Evolutionary conservation across 2,329 filamentous ascomycete species (phyloP), one percentile per base, ranked within the genome.

Genomic region (Fusarium lyarnte): DNA sequence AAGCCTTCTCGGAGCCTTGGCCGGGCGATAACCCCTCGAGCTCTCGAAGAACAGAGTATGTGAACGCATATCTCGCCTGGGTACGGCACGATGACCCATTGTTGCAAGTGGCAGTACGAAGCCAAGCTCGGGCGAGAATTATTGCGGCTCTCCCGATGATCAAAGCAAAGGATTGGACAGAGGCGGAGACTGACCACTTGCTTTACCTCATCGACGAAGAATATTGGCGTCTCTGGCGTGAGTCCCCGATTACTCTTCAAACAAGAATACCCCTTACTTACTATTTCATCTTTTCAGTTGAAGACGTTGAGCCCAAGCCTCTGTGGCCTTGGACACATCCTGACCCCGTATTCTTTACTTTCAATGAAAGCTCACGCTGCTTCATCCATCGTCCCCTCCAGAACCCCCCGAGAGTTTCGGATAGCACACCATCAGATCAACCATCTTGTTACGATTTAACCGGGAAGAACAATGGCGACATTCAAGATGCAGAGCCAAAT

Each of bases 281-380:
- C 3, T 0, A 11, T 5, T 31, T 14, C 1, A 1, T 8, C 0
- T 10, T 9, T 12, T 3, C 1, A 54, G 36, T 54, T 0, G 25
- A 54, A 42, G 51, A 23, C 3, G 14, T 31, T 5, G 25, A 41
- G 0, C 51, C 51, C 3, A 54, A 42, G 21, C 36, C 51, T 42
- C 14, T 54, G 16, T 54, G 51, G 51, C 36, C 51, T 23, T 42
- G 36, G 36, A 42, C 21, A 23, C 16, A 54, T 5, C 21, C 14
- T 0, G 17, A 42, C 5, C 51, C 51, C 3, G 25, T 54, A 3
- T 54, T 54, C 51, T 29, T 54, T 23, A 39, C 25, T 2, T 41
- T 41, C 36, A 29, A 5, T 29, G 21, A 41, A 42, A 42, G 51
- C 51, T 54, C 51, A 21, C 51, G 11, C 4, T 42, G 51, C 21